Conservation (phyloP, 257 asterid genomes). For the Gentiana straminea region DNA sequence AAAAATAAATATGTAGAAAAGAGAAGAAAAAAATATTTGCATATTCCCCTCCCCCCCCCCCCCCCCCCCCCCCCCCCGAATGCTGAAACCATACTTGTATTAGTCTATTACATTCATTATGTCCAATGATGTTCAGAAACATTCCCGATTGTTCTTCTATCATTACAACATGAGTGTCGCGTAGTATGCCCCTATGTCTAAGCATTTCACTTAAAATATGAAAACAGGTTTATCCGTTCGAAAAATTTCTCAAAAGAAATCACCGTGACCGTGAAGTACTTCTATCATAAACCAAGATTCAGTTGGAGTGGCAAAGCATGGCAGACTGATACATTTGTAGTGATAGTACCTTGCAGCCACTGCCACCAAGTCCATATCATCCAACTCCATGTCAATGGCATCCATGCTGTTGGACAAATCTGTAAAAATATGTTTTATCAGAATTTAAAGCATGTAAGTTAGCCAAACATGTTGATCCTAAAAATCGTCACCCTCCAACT, state of each 20-base stretch:
- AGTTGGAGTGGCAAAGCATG: slow-evolving; percentile 35
- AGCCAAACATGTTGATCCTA: no score
- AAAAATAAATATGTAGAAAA: no score
- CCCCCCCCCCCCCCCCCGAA: slow-evolving; percentile 55
- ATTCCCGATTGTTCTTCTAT: slow-evolving; percentile 89
- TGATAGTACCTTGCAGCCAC: slow-evolving; percentile 84
- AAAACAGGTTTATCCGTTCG: slow-evolving; percentile 81
- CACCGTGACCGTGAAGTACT: slow-evolving; percentile 52
- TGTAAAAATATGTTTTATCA: slow-evolving; percentile 23
- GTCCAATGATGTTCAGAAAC: slow-evolving; percentile 78
- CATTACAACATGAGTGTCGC: slow-evolving; percentile 86
- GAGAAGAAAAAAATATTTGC: no score
- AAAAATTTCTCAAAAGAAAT: slow-evolving; percentile 64
- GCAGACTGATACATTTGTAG: slow-evolving; percentile 53
- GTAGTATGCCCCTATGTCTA: slow-evolving; percentile 69
- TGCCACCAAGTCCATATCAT: slow-evolving; percentile 74
- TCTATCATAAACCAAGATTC: slow-evolving; percentile 69
- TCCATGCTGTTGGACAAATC: slow-evolving; percentile 43
- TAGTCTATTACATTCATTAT: slow-evolving; percentile 83
- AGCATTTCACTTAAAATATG: slow-evolving; percentile 56
- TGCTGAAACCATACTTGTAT: slow-evolving; percentile 84
- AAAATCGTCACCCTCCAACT: no score
- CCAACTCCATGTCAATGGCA: slow-evolving; percentile 68
- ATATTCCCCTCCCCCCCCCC: no score
- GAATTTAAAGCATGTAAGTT: slow-evolving; percentile 6